Evolutionary conservation across 257 asterid species (phyloP).

Genomic region (Lavandula angustifolia): DNA sequence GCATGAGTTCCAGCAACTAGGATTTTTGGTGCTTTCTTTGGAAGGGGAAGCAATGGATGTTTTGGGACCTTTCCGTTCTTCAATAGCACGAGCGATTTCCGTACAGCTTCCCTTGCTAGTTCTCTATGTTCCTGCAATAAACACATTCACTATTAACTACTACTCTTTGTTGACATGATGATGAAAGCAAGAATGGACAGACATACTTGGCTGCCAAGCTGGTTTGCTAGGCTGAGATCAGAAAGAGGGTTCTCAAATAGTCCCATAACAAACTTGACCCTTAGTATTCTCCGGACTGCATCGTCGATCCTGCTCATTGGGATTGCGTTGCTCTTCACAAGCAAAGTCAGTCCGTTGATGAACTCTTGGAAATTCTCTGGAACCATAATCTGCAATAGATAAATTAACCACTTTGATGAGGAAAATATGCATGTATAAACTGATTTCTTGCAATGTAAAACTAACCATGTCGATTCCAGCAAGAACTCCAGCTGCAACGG

Average conservation of each 20-base stretch:
- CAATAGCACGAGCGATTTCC: conserved; percentile 81
- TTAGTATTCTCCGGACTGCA: conserved; percentile 55
- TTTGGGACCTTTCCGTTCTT: conserved; percentile 56
- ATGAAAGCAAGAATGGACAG: not conserved
- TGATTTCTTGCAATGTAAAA: not conserved
- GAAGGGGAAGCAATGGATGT: conserved; percentile 74
- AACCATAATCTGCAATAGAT: conserved; percentile 50
- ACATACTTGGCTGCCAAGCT: conserved; percentile 54
- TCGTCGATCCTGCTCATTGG: conserved; percentile 68
- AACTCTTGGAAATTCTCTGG: conserved; percentile 55
- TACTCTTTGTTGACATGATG: no score
- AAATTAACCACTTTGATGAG: not conserved
- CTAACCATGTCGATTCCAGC: conserved; percentile 94
- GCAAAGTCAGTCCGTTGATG: conserved; percentile 38
- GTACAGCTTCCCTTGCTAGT: conserved; percentile 89
- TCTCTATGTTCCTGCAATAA: conserved; percentile 73
- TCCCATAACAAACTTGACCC: conserved; percentile 65
- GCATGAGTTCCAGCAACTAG: conserved; percentile 87
- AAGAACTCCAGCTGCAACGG: conserved; percentile 74
- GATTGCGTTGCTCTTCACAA: conserved; percentile 44
- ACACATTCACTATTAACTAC: not conserved
- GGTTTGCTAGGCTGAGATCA: conserved; percentile 50
- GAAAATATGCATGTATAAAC: not conserved
- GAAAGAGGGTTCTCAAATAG: conserved; percentile 57
- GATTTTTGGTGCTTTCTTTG: conserved; percentile 63